Conservation (phyloP, 805 yeast species). For the Yamadazyma olivae region DNA sequence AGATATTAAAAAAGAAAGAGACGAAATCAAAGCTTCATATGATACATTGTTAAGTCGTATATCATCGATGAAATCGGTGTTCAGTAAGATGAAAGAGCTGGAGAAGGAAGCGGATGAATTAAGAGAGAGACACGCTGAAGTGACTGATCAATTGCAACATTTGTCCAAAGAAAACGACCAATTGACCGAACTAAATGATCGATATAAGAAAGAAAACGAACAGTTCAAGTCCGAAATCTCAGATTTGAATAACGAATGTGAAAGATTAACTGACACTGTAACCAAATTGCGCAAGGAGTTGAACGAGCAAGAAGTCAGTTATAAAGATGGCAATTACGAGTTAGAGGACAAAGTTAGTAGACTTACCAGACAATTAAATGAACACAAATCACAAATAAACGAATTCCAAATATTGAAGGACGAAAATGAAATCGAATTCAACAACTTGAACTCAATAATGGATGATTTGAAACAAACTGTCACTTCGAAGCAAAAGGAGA, state of each 20-base stretch:
- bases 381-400: conserved; percentile 37
- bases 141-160: conserved; percentile 9
- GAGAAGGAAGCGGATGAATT: conserved; percentile 58
- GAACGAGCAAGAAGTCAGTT: conserved; percentile 30
- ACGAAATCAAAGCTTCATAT: conserved; percentile 55
- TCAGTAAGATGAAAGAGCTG: conserved; percentile 68
- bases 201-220: conserved; percentile 13
- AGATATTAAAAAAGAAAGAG: conserved; percentile 47
- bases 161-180: conserved; percentile 23
- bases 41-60: conserved; percentile 59
- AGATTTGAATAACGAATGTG: conserved; percentile 54
- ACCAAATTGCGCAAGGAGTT: conserved; percentile 34
- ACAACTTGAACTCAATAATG: conserved; percentile 38
- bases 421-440: conserved; percentile 37
- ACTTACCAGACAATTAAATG: conserved; percentile 36
- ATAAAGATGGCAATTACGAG: conserved; percentile 38
- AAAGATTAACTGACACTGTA: conserved; percentile 41
- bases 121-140: conserved; percentile 39
- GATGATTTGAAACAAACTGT: conserved; percentile 46
- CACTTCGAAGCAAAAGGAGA: conserved; percentile 22
- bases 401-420: conserved; percentile 39
- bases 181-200: conserved; percentile 9
- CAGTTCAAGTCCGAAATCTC: conserved; percentile 24
- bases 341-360: conserved; percentile 38
- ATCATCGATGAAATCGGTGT: conserved; percentile 71